Evolutionary conservation across 768 basidiomycete genomes (phyloP).

Genomic region (Tylopilus balloui): DNA sequence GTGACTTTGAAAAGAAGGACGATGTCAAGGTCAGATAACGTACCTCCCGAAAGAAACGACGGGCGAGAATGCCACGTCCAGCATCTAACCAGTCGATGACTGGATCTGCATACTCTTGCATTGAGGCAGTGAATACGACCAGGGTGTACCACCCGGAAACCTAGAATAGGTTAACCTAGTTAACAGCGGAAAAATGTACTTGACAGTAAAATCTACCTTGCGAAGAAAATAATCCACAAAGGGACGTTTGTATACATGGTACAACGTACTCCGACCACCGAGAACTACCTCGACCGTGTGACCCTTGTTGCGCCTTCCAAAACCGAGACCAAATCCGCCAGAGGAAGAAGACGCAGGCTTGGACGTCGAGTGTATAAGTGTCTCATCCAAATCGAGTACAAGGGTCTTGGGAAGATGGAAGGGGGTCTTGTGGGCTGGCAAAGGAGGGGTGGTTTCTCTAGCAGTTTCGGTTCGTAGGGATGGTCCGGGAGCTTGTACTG

Average conservation of each 20-base stretch:
- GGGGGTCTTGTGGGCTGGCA: conserved; percentile 51
- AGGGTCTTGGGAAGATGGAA: conserved; percentile 89
- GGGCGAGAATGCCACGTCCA: conserved; percentile 83
- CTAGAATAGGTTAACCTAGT: conserved; percentile 39
- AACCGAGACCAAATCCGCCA: conserved; percentile 55
- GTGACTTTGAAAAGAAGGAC: not conserved
- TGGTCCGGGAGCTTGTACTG: conserved; percentile 9
- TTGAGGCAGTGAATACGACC: conserved; percentile 97
- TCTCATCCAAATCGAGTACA: conserved; percentile 96
- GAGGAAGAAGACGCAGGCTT: conserved; percentile 53
- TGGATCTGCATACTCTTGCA: conserved; percentile 99
- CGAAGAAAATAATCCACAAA: conserved; percentile 94
- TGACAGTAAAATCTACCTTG: conserved; percentile 51
- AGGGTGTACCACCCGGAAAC: conserved; percentile 98
- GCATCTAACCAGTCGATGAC: conserved; percentile 99
- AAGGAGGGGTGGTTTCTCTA: conserved; percentile 49
- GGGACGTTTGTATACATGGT: conserved; percentile 98
- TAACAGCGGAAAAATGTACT: not conserved
- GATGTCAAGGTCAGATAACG: conserved; percentile 27
- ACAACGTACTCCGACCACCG: conserved; percentile 82
- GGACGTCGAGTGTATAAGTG: conserved; percentile 95
- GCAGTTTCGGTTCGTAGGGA: conserved; percentile 26
- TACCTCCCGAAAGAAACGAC: conserved; percentile 89
- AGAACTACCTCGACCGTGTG: conserved; percentile 93
- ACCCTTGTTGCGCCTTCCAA: conserved; percentile 57